Evolutionary conservation across 495 filamentous ascomycete species (phyloP), one percentile per base, ranked within the genome.

Genomic region (Aspergillus bertholletiae): DNA sequence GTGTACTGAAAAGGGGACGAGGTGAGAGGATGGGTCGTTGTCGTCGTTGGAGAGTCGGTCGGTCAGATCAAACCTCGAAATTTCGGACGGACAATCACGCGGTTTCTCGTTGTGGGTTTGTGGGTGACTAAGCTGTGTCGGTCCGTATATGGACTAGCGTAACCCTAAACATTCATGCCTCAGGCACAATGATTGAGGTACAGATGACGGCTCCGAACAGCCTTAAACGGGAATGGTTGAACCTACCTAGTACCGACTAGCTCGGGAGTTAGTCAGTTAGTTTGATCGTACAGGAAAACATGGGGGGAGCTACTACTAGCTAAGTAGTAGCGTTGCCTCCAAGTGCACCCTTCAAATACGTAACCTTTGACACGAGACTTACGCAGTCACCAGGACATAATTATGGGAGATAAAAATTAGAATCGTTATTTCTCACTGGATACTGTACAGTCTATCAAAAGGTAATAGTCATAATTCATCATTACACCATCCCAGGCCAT

Each of bases 121-220:
- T 71, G 71, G 66, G 63, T 59, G 66, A 43, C 39, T 43, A 28
- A 27, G 37, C 57, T 69, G 71, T 68, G 72, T 71, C 73, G 70
- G 69, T 63, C 71, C 68, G 68, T 53, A 72, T 73, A 59, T 58
- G 73, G 73, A 58, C 43, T 73, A 75, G 72, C 64, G 68, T 65
- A 71, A 73, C 72, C 72, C 72, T 75, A 75, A 73, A 46, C 50
- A 15, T 43, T 8, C 22, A 2, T 50, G 59, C 63, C 63, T 62
- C 49, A 57, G 59, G 63, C 59, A 44, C 26, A 7, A 35, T n/a
- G n/a, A 32, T 23, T 35, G 44, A 24, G 45, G 34, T 43, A 21
- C 18, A 43, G 39, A 37, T 34, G 12, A 32, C 30, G 30, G 30
- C 30, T 32, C 13, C 30, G 30, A 32, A 11, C 8, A 11, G 8